phyloP scores from a whole-genome alignment of 169 alveolate genomes.

The Cyclospora cayetanensis region DNA sequence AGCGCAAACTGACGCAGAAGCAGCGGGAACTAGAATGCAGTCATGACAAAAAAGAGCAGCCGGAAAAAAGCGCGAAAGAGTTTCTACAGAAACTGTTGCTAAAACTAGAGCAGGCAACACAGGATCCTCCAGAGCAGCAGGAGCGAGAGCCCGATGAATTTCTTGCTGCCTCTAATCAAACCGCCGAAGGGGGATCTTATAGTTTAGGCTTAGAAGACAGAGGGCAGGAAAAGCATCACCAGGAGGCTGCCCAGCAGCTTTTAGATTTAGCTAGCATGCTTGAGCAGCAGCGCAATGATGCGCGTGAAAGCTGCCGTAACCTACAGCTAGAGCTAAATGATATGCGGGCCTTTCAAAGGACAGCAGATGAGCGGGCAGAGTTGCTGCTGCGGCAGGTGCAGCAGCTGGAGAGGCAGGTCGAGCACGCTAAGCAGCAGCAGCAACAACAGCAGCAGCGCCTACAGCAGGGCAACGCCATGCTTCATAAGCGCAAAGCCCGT shows the following conservation, averaged over 20 bases:
- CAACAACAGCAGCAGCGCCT: neutral
- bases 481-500: neutral
- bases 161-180: neutral
- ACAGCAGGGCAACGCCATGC: neutral
- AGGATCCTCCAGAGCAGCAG: neutral
- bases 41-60: neutral
- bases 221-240: neutral
- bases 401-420: neutral
- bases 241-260: neutral
- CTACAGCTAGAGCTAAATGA: no score
- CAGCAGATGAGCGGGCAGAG: no score
- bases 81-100: neutral
- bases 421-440: neutral
- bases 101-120: slow-evolving; percentile 28
- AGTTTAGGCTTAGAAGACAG: neutral
- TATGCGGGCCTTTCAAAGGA: no score
- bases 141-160: neutral
- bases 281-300: neutral
- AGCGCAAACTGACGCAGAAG: no score
- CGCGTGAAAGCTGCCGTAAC: neutral
- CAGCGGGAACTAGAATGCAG: neutral
- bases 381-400: neutral
- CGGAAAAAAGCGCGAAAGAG: neutral
- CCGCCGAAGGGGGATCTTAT: neutral
- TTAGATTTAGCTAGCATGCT: neutral